Evolutionary conservation across 805 yeast species (phyloP).

Genomic region (Lachancea meyersii): DNA sequence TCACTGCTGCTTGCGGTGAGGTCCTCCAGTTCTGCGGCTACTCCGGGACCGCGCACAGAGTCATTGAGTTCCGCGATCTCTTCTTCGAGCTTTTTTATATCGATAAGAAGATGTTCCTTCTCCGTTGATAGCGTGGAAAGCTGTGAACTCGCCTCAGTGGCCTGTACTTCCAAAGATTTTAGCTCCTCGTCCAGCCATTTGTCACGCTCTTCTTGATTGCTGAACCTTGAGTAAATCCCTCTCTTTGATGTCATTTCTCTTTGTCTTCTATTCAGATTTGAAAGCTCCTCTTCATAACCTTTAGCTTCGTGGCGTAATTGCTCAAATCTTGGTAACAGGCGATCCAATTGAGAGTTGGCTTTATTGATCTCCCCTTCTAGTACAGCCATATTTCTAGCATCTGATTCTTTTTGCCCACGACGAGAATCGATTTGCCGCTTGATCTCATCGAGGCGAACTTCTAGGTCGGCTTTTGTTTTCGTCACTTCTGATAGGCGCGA

Average conservation of each 20-base stretch:
- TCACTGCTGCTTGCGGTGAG: constrained; percentile 25
- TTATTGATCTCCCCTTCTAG: constrained; percentile 29
- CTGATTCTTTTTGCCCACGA: constrained; percentile 29
- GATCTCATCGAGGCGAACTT: constrained; percentile 41
- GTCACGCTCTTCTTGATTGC: constrained; percentile 53
- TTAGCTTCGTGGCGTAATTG: constrained; percentile 38
- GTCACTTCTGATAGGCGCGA: constrained; percentile 44
- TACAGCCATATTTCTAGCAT: constrained; percentile 23
- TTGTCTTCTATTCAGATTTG: constrained; percentile 45
- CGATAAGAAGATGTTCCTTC: constrained; percentile 2
- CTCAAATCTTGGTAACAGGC: constrained; percentile 39
- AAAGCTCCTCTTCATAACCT: constrained; percentile 35
- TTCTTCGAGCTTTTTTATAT: constrained; percentile 18
- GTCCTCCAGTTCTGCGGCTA: constrained; percentile 31
- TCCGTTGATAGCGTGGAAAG: constrained; percentile 4
- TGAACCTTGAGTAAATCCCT: constrained; percentile 59
- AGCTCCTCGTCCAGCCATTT: constrained; percentile 57
- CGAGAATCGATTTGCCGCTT: constrained; percentile 33
- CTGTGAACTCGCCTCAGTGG: background rate
- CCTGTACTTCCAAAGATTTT: constrained; percentile 12
- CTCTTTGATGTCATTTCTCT: constrained; percentile 61
- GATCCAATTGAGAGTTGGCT: constrained; percentile 35
- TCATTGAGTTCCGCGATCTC: constrained; percentile 34
- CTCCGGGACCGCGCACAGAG: constrained; percentile 34
- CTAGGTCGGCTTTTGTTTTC: constrained; percentile 43